Evolutionary conservation across 345 rosid genomes (phyloP).

Genomic region (Mallotus nudiflorus): DNA sequence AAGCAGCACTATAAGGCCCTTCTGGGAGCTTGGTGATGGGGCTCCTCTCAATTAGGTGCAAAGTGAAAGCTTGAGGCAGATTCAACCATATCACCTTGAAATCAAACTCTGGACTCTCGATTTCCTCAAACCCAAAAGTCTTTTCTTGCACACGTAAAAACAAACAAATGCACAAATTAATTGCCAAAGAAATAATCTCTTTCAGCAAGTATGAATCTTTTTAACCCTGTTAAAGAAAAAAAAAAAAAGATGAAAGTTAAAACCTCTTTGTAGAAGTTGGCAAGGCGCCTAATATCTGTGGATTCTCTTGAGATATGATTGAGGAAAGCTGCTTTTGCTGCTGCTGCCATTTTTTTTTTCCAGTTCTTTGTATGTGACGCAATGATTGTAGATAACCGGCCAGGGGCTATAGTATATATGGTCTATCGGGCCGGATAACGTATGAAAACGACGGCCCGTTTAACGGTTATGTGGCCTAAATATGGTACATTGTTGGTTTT

Average conservation of each 20-base stretch:
- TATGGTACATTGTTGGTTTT: no score
- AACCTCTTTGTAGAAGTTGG: slow-evolving; percentile 77
- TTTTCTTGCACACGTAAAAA: no score
- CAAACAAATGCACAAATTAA: neutral
- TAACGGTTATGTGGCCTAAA: no score
- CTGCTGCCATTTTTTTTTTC: slow-evolving; percentile 15
- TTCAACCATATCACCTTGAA: slow-evolving; percentile 84
- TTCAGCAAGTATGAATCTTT: neutral
- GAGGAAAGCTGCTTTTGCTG: slow-evolving; percentile 49
- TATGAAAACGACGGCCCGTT: no score
- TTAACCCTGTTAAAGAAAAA: neutral
- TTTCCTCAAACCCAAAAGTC: slow-evolving; percentile 84
- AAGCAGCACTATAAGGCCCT: slow-evolving; percentile 71
- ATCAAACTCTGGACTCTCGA: slow-evolving; percentile 66
- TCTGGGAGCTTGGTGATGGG: slow-evolving; percentile 73
- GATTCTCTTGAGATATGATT: slow-evolving; percentile 90
- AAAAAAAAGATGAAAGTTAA: neutral
- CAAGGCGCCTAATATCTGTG: slow-evolving; percentile 66
- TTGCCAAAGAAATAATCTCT: no score
- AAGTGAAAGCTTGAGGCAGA: slow-evolving; percentile 53
- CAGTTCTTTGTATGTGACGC: no score
- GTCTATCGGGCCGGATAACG: no score
- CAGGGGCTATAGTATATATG: no score
- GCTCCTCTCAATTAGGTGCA: slow-evolving; percentile 79
- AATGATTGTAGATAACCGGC: no score